Conservation (phyloP, 2,329 filamentous ascomycete species). For the Purpureocillium lavendulum region DNA sequence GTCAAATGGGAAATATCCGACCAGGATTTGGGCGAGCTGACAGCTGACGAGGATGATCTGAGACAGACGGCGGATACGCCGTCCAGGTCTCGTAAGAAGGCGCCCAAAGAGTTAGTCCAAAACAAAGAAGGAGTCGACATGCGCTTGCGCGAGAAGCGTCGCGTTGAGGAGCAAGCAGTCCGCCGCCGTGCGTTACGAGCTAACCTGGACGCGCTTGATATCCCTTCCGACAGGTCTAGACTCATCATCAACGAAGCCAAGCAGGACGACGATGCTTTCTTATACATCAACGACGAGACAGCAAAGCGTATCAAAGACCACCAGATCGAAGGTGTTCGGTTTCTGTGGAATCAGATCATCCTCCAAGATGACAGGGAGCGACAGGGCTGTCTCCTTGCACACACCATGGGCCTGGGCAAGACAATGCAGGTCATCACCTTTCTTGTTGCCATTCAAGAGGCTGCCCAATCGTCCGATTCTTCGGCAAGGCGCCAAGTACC, state of each 20-base stretch:
- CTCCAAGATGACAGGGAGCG: constrained; percentile 39
- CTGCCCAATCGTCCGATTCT: constrained; percentile 49
- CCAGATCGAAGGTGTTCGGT: constrained; percentile 73
- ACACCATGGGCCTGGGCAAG: constrained; percentile 89
- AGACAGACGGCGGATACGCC: constrained; percentile 1
- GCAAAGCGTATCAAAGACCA: constrained; percentile 64
- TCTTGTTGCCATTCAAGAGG: constrained; percentile 64
- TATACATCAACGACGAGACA: constrained; percentile 59
- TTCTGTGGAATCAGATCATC: constrained; percentile 82
- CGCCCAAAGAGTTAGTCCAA: constrained; percentile 23
- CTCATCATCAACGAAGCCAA: constrained; percentile 63
- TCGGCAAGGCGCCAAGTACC: constrained; percentile 61
- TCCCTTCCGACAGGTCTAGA: constrained; percentile 34
- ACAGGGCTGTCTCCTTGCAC: constrained; percentile 75
- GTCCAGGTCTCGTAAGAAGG: constrained; percentile 11
- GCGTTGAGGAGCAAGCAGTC: constrained; percentile 43
- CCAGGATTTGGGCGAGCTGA: constrained; percentile 8
- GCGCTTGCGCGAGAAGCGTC: constrained; percentile 46
- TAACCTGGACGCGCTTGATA: constrained; percentile 34
- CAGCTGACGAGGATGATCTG: constrained; percentile 9
- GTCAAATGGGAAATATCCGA: constrained; percentile 15
- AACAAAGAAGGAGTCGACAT: constrained; percentile 36
- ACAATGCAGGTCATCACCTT: constrained; percentile 86
- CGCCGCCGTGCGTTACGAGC: constrained; percentile 39
- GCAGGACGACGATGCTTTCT: constrained; percentile 47